These are phyloP conservation scores for Wickerhamomyces mucosus DNA, from an alignment of 805 yeast genomes.

Conservation along the genomic window DNA sequence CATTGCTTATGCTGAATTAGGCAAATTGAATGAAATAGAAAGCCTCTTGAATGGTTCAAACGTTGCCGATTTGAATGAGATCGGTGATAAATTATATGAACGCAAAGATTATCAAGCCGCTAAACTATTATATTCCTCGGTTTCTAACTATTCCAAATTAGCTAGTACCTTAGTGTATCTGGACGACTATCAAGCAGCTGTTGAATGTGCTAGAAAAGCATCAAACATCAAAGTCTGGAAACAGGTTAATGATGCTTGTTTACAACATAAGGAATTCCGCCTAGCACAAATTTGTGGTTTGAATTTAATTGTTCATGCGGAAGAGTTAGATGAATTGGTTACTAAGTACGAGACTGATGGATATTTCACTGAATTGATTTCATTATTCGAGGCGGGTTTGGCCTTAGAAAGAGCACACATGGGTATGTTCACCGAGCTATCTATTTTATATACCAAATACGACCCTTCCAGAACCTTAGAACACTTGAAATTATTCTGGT, in stretches of 20 bases:
- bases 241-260: slow-evolving; percentile 94
- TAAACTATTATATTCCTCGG: slow-evolving; percentile 71
- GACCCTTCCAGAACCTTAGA: slow-evolving; percentile 88
- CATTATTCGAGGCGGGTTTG: slow-evolving; percentile 90
- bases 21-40: slow-evolving; percentile 70
- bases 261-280: slow-evolving; percentile 89
- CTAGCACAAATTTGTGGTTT: slow-evolving; percentile 98
- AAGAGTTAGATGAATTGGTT: slow-evolving; percentile 87
- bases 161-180: slow-evolving; percentile 94
- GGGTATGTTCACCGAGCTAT: slow-evolving; percentile 99
- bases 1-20: slow-evolving; percentile 75
- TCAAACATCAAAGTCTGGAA: slow-evolving; percentile 92
- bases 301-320: slow-evolving; percentile 94
- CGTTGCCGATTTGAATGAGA: slow-evolving; percentile 84
- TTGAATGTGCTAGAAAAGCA: slow-evolving; percentile 97
- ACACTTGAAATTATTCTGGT: slow-evolving; percentile 96
- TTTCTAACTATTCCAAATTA: slow-evolving; percentile 90
- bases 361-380: slow-evolving; percentile 82
- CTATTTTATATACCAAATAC: slow-evolving; percentile 83
- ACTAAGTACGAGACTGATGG: slow-evolving; percentile 82
- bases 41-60: slow-evolving; percentile 76
- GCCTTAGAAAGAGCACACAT: slow-evolving; percentile 98
- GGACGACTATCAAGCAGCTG: slow-evolving; percentile 91
- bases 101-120: slow-evolving; percentile 86
- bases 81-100: slow-evolving; percentile 86